A percentile compares a stretch with the other conserved stretches of the same genome.
Evolutionary conservation across 2,329 filamentous ascomycete species (phyloP).

Genomic region (Colletotrichum caudatum): DNA sequence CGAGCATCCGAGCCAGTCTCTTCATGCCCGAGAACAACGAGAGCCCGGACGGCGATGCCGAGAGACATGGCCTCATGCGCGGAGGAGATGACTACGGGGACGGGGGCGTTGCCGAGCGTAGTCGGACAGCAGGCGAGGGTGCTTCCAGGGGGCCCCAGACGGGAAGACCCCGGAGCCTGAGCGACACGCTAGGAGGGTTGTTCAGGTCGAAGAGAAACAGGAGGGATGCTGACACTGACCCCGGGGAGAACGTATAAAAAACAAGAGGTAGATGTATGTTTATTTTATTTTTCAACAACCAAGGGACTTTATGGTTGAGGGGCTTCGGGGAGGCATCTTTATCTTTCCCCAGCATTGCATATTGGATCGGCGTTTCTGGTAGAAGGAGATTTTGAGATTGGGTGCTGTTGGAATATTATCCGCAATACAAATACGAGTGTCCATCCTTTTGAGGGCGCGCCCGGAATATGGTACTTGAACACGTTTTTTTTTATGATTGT

Average conservation of each 20-base stretch:
- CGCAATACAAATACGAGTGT: constrained; percentile 15
- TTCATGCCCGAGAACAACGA: constrained; percentile 64
- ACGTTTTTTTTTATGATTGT: background rate
- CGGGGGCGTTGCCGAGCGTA: constrained; percentile 27
- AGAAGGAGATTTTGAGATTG: constrained; percentile 18
- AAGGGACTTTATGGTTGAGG: background rate
- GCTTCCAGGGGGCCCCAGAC: constrained; percentile 40
- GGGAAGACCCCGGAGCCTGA: constrained; percentile 55
- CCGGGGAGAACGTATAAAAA: constrained; percentile 32
- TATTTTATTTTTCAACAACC: background rate
- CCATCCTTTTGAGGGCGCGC: constrained; percentile 19
- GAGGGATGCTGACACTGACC: constrained; percentile 43
- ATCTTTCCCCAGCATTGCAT: constrained; percentile 37
- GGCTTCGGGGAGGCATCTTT: constrained; percentile 15
- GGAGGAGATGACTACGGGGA: constrained; percentile 7
- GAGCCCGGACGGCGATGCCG: constrained; percentile 43
- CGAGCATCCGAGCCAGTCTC: constrained; percentile 65
- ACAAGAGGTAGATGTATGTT: background rate
- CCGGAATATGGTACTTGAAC: constrained; percentile 7
- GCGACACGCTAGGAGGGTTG: constrained; percentile 56
- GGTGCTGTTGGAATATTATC: constrained; percentile 19
- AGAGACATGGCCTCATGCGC: constrained; percentile 25
- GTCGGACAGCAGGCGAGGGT: constrained; percentile 34
- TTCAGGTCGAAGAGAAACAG: constrained; percentile 54
- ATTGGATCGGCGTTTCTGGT: constrained; percentile 41